Conservation (phyloP, 176 grass and related monocot genomes). For the Cenchrus americanus region DNA sequence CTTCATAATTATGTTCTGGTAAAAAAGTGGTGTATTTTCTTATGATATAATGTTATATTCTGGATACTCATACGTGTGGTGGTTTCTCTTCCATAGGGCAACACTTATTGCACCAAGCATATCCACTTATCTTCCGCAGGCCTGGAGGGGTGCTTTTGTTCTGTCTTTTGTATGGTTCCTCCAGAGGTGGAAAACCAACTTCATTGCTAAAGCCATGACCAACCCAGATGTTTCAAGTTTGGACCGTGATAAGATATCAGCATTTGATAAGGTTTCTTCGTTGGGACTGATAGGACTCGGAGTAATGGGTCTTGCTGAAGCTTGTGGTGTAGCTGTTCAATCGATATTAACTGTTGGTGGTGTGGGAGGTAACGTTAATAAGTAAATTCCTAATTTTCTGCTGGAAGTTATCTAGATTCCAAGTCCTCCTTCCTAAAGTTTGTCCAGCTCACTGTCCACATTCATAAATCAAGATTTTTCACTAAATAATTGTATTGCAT, state of each 20-base stretch:
- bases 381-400: neutral
- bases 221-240: conserved; percentile 44
- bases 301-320: conserved; percentile 88
- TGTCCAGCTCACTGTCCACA: neutral
- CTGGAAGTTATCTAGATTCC: neutral
- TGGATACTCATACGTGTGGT: conserved; percentile 37
- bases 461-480: conserved; percentile 3
- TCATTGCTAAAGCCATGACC: conserved; percentile 62
- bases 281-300: conserved; percentile 79
- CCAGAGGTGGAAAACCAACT: conserved; percentile 90
- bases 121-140: conserved; percentile 69
- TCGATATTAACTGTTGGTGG: conserved; percentile 98
- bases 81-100: conserved; percentile 55
- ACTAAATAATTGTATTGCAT: neutral
- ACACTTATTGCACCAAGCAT: conserved; percentile 67
- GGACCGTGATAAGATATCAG: conserved; percentile 72
- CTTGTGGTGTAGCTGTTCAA: conserved; percentile 84
- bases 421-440: neutral
- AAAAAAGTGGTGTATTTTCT: conserved; percentile 11
- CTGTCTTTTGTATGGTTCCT: conserved; percentile 95
- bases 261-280: conserved; percentile 77
- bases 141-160: conserved; percentile 79
- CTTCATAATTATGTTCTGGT: neutral
- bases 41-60: conserved; percentile 30
- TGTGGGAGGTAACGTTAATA: conserved; percentile 78